Conservation (phyloP, 108 stramenopile genomes). For the Parmales sp. region DNA sequence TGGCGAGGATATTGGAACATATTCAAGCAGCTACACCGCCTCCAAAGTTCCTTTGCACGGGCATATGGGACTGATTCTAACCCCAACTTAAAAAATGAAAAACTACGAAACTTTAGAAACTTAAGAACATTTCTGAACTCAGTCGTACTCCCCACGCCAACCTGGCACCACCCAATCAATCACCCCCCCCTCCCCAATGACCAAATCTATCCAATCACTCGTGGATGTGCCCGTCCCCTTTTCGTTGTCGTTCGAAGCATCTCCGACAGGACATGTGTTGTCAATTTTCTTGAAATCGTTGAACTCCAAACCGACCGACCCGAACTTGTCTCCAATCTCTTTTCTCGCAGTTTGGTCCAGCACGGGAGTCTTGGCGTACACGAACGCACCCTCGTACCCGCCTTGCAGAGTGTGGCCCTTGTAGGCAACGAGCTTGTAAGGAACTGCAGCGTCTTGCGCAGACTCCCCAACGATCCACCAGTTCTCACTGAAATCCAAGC, state of each 20-base stretch:
- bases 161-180: constrained; percentile 77
- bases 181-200: constrained; percentile 68
- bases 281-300: constrained; percentile 57
- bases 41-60: background rate
- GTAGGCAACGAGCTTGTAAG: constrained; percentile 92
- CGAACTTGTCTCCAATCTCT: no score
- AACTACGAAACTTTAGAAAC: background rate
- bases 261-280: constrained; percentile 45
- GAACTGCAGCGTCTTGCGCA: constrained; percentile 52
- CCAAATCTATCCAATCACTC: constrained; percentile 67
- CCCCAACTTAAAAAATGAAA: background rate
- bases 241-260: constrained; percentile 48
- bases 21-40: background rate
- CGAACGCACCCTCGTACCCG: constrained; percentile 92
- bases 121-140: background rate
- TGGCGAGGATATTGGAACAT: background rate
- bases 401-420: constrained; percentile 92
- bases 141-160: constrained; percentile 74
- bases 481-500: constrained; percentile 93
- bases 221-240: constrained; percentile 71
- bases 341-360: no score
- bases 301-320: constrained; percentile 64
- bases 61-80: background rate
- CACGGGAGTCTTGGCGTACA: constrained; percentile 89
- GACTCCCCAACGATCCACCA: constrained; percentile 87